Percentiles rank a stretch among this genome's conserved stretches.
phyloP scores from a whole-genome alignment of 2,329 filamentous ascomycete species.

The Alternaria novae-zelandiae region DNA sequence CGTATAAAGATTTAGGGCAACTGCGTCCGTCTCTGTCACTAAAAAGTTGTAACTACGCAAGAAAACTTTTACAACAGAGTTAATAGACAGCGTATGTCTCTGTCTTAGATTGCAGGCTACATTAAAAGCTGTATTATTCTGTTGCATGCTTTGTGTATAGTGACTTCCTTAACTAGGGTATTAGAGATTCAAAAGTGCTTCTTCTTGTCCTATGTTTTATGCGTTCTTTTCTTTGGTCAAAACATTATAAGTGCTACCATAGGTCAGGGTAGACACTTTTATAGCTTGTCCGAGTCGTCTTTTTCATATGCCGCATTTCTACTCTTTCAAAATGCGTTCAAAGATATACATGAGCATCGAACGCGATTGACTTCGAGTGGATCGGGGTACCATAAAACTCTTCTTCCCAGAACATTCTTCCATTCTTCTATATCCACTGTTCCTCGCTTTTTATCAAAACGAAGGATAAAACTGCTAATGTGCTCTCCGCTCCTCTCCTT shows the following conservation, averaged over 20 bases:
- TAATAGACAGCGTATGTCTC: neutral
- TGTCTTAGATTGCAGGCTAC: neutral
- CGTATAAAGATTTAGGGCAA: neutral
- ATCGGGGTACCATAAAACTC: too few species aligned
- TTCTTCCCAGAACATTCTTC: too few species aligned
- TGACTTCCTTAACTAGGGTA: neutral
- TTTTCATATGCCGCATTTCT: accelerated
- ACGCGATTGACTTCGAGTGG: too few species aligned
- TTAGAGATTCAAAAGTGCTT: neutral
- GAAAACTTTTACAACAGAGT: too few species aligned
- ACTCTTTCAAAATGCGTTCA: too few species aligned
- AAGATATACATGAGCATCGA: too few species aligned
- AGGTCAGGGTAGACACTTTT: accelerated
- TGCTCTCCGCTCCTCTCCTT: neutral
- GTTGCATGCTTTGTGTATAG: neutral
- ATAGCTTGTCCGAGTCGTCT: neutral
- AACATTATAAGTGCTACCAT: too few species aligned
- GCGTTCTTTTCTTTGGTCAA: too few species aligned
- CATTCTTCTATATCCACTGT: too few species aligned
- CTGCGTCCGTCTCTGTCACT: too few species aligned
- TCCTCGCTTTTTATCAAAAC: too few species aligned
- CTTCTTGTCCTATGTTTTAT: too few species aligned
- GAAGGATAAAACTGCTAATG: neutral
- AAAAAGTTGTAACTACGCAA: neutral
- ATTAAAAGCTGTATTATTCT: neutral